Base-by-base conservation (phyloP, 768 basidiomycete species). In the Rhizopogon rudus region DNA sequence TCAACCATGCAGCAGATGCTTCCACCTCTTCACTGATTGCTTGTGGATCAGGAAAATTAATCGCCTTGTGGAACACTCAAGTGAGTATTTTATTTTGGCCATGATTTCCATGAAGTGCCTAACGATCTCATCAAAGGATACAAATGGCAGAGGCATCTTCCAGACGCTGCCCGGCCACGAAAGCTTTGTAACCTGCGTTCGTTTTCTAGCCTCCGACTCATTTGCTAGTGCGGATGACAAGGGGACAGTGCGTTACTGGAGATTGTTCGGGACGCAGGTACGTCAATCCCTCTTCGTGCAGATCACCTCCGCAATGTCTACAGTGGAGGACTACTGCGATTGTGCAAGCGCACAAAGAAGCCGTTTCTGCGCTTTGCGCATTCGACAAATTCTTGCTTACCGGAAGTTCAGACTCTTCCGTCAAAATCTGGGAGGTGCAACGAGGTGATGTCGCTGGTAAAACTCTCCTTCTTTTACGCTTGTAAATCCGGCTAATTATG, bases 391-490 rank as follows among this genome's bases (percentile, higher is more conserved):
- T 75, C 37, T 57, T 95, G 8, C 77, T 87, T 2, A 92, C 91
- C 0, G 93, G 91, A 1, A 84, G 89, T 14, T 96, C 94, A 0
- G 94, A 98, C 67, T 82, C 85, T 1, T 71, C 73, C 1, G 77
- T 95, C 42, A 92, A 89, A 68, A 73, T 91, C 28, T 98, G 92
- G 92, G 69, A 70, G 31, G 45, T 86, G 31, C 17, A 44, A 25
- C 41, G 63, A 55, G 55, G 59, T 53, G 57, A 62, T 56, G 55
- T 72, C 62, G 50, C 51, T 63, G 64, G 75, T 77, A 67, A 28
- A 20, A 13, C 45, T 7, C 7, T 41, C 12, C 44, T 33, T 22
- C 52, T 25, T 51, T 39, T 25, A 10, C 29, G 33, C 29, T 1
- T 35, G 40, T 55, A 60, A n/a, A 54, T 52, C 25, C 45, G 52